Evolutionary conservation across 1,284 basidiomycete species (phyloP).

Genomic region (Sanghuangporus weigelae): DNA sequence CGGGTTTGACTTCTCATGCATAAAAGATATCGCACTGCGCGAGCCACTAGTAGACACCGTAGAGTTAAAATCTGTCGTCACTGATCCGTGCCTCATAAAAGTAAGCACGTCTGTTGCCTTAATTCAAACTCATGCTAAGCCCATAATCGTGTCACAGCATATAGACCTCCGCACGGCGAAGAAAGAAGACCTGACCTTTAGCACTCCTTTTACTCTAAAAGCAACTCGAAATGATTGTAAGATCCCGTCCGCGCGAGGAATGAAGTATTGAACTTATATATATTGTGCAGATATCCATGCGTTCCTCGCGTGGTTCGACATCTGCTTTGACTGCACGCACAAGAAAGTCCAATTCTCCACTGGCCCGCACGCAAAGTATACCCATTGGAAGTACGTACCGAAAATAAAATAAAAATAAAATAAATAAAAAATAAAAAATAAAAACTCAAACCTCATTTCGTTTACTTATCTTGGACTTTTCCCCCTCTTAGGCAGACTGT

Average conservation of each 20-base stretch:
- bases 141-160: conserved; percentile 42
- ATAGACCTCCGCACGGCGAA: conserved; percentile 90
- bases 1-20: conserved; percentile 99
- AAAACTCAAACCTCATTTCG: conserved; percentile 21
- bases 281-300: conserved; percentile 79
- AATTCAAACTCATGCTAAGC: conserved; percentile 8
- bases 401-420: no score
- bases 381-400: conserved; percentile 86
- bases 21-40: conserved; percentile 96
- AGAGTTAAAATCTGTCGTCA: conserved; percentile 88
- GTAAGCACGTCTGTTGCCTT: conserved; percentile 31
- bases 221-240: conserved; percentile 91
- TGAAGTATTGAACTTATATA: not conserved
- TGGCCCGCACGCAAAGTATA: conserved; percentile 94
- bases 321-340: conserved; percentile 93
- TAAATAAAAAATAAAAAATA: no score
- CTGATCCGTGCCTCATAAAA: conserved; percentile 84
- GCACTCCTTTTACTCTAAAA: conserved; percentile 73
- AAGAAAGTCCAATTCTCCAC: conserved; percentile 95
- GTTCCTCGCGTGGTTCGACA: conserved; percentile 99
- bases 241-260: conserved; percentile 23
- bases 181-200: conserved; percentile 94
- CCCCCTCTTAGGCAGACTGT: conserved; percentile 73
- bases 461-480: not conserved
- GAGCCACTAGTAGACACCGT: conserved; percentile 99